phyloP scores from a whole-genome alignment of 148 eudicot species.

The Salicornia ramosissima region DNA sequence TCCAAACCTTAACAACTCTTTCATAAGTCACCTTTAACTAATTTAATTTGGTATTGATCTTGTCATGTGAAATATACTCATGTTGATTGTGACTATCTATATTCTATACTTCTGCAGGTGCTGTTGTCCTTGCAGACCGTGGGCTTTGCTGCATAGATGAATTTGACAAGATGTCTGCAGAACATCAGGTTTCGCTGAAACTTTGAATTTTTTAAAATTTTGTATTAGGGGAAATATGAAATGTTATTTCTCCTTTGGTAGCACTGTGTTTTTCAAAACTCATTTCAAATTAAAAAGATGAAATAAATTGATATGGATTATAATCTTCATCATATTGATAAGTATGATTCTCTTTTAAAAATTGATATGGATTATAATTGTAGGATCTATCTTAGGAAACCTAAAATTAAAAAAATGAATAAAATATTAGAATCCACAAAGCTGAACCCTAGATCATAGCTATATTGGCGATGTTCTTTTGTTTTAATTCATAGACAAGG shows the following conservation, averaged over 20 bases:
- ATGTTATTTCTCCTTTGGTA: too few species aligned
- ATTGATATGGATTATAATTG: not conserved
- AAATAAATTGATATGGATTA: too few species aligned
- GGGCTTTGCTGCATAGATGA: conserved; percentile 98
- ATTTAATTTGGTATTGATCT: too few species aligned
- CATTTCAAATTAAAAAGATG: too few species aligned
- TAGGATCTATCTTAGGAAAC: not conserved
- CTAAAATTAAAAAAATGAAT: too few species aligned
- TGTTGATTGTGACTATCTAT: conserved; percentile 9
- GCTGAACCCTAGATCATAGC: not conserved
- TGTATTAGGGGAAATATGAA: too few species aligned
- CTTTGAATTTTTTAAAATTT: not conserved
- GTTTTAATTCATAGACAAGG: not conserved
- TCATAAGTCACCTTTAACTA: too few species aligned
- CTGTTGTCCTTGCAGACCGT: conserved; percentile 95
- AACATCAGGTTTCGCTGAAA: conserved; percentile 68
- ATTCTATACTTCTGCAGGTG: conserved; percentile 57
- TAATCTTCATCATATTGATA: too few species aligned
- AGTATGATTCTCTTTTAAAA: too few species aligned
- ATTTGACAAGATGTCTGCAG: conserved; percentile 99
- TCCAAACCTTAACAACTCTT: not conserved
- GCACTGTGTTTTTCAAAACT: too few species aligned
- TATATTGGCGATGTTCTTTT: not conserved
- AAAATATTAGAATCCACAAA: not conserved
- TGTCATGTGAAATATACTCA: conserved; percentile 1